Evolutionary conservation across 1,284 basidiomycete species (phyloP), one percentile per base, ranked within the genome.

Genomic region (Ganoderma resinaceum): DNA sequence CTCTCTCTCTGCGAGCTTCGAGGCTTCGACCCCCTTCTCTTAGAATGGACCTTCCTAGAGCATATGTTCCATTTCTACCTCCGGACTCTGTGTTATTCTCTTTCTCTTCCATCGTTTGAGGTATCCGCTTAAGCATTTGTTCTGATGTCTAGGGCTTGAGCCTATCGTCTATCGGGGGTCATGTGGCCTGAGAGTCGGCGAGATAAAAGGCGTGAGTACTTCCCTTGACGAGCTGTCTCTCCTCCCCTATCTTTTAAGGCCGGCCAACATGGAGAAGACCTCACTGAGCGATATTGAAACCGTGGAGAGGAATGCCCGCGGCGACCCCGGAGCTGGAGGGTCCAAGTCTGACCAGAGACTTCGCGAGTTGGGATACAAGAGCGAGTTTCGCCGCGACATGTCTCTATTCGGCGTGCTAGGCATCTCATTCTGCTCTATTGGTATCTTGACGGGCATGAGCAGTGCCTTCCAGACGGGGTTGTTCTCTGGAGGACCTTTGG

Each of bases 381-480:
- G 83, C 70, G 83, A 87, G 73, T 87, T 87, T 74, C 80, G 82
- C 38, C 82, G 87, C 58, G 86, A 89, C 73, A 88, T 89, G 87
- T 86, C 85, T 26, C 80, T 88, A 31, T 87, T 86, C 63, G 87
- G 87, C 49, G 87, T 89, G 38, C 78, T 88, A 62, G 87, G 87
- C n/a, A 86, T 89, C 74, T 88, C 86, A 0, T 89, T 89, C 75
- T 88, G 87, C 65, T 83, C 87, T 4, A 88, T 89, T 40, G 86
- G 87, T 1, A 87, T 89, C 71, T 79, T 89, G 20, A 88, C 87
- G 5, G 87, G 88, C 35, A 89, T 87, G 86, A 86, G 85, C 62
- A 87, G 78, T 57, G 77, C 79, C 1, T 88, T 88, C 71, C 87
- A 89, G 74, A 88, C 87, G 0, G 87, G 87, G 0, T 76, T 87